Percentiles rank a stretch among this genome's conserved stretches.
Conservation (phyloP, 83 land plant genomes). For the Isoetes engelmannii region DNA sequence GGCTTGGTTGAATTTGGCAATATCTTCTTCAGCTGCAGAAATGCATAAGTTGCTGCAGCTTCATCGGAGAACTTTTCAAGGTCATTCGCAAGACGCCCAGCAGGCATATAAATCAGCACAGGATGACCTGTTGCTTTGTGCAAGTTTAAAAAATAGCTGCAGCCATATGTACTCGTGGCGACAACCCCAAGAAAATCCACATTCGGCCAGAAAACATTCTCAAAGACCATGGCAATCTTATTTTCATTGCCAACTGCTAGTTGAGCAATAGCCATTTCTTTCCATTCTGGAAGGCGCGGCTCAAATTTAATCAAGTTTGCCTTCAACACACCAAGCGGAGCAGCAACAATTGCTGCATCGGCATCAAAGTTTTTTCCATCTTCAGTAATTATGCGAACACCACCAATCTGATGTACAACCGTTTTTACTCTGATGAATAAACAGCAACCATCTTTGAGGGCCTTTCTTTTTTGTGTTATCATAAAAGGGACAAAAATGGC, state of each 20-base stretch:
- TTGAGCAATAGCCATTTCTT: constrained; percentile 60
- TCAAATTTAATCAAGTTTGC: constrained; percentile 66
- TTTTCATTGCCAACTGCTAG: constrained; percentile 83
- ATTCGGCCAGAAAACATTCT: constrained; percentile 79
- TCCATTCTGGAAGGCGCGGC: constrained; percentile 85
- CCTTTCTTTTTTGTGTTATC: not conserved
- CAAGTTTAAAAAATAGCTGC: constrained; percentile 86
- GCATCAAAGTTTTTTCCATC: constrained; percentile 58
- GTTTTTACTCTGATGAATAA: constrained; percentile 49
- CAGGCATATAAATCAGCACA: constrained; percentile 84
- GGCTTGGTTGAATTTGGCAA: constrained; percentile 72
- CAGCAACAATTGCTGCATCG: constrained; percentile 75
- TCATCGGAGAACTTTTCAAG: constrained; percentile 74
- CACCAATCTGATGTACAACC: constrained; percentile 37
- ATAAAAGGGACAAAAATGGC: not conserved
- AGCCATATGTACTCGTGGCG: constrained; percentile 66
- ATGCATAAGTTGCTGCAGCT: constrained; percentile 55
- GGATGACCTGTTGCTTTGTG: constrained; percentile 94
- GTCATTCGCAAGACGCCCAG: constrained; percentile 77
- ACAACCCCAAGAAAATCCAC: constrained; percentile 80
- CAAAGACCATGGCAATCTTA: constrained; percentile 73
- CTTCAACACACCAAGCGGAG: constrained; percentile 78
- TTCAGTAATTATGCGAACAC: constrained; percentile 55
- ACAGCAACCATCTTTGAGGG: not conserved
- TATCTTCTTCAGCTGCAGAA: constrained; percentile 72